Conservation (phyloP, 1,139 yeast genomes). For the Keqinozyma sinolaborantium region DNA sequence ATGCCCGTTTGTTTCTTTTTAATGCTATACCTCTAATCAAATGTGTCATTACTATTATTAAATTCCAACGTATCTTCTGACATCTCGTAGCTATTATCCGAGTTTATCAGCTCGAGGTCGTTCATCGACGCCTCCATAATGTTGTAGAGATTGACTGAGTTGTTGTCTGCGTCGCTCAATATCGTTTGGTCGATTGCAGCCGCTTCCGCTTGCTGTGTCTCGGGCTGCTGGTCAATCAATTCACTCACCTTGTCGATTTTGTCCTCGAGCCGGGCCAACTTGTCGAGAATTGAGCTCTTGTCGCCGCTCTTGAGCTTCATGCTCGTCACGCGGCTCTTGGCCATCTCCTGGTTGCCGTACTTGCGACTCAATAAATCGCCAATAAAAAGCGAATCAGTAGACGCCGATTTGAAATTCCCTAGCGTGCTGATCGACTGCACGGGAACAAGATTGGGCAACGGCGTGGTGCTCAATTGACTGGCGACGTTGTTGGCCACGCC, state of each 20-base stretch:
- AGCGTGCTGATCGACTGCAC: conserved; percentile 29
- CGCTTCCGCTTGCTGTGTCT: conserved; percentile 1
- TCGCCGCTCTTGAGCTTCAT: conserved; percentile 11
- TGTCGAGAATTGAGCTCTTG: conserved; percentile 8
- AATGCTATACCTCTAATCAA: not conserved
- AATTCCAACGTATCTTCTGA: conserved; percentile 7
- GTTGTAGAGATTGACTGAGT: conserved; percentile 15
- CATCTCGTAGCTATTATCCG: conserved; percentile 7
- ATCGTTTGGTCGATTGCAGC: conserved; percentile 8
- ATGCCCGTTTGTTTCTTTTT: not conserved
- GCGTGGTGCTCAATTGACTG: not conserved
- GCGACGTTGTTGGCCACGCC: not conserved
- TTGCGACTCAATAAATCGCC: conserved; percentile 26
- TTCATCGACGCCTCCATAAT: conserved; percentile 19
- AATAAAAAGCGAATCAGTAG: conserved; percentile 33
- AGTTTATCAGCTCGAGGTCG: conserved; percentile 17
- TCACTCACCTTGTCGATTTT: conserved; percentile 8
- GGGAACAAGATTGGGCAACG: conserved; percentile 12
- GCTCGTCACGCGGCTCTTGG: conserved; percentile 2
- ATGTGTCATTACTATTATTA: conserved; percentile 6
- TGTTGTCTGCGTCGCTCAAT: conserved; percentile 10
- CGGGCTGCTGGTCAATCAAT: not conserved
- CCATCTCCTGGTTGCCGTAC: conserved; percentile 18
- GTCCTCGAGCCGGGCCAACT: conserved; percentile 9
- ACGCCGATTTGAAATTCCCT: conserved; percentile 29